Base-by-base conservation (phyloP, 306 rosid genomes). In the Gastrolobium bilobum region DNA sequence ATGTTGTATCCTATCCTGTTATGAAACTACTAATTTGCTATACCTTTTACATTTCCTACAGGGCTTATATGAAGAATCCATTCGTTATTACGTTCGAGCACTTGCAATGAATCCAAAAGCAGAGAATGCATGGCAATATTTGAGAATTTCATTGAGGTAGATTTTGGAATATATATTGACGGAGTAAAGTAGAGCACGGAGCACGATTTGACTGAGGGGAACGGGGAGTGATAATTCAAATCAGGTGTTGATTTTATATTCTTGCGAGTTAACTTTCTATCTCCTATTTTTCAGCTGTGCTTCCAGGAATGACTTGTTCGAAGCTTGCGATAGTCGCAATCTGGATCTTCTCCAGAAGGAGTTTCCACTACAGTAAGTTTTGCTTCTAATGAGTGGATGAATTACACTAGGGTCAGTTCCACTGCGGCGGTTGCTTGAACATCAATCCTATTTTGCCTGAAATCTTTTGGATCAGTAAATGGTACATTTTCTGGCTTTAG, bases 61-160 rank as follows among this genome's bases (percentile, higher is more conserved):
- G 99, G 94, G 98, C 50, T 85, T 93, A 96, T 91, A 95, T 29
- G 98, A 91, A 48, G 99, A 95, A 39, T 95, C 99, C 71, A 83
- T 95, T 46, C 92, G 95, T 7, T 95, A 93, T 85, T 95, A 95
- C 69, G 97, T 95, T 62, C 91, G 99, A 33, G 97, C 99, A 68
- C 99, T 93, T 14, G 72, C 96, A 67, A 95, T 95, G 99, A 95
- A 95, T 86, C 99, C 99, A 0, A 95, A 95, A 87, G 98, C 97
- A 46, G 99, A 95, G 48, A 93, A 95, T 65, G 98, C 98, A 63
- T 95, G 99, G 99, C 98, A 93, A 73, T 93, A 95, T 86, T 82
- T 95, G 81, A 91, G 99, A 86, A 93, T 93, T 79, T 93, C 99
- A 42, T 81, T 95, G 68, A 95, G 99, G 99, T 93, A 85, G 89